Evolutionary conservation across 768 basidiomycete species (phyloP).

Genomic region (Suillus cothurnatus): DNA sequence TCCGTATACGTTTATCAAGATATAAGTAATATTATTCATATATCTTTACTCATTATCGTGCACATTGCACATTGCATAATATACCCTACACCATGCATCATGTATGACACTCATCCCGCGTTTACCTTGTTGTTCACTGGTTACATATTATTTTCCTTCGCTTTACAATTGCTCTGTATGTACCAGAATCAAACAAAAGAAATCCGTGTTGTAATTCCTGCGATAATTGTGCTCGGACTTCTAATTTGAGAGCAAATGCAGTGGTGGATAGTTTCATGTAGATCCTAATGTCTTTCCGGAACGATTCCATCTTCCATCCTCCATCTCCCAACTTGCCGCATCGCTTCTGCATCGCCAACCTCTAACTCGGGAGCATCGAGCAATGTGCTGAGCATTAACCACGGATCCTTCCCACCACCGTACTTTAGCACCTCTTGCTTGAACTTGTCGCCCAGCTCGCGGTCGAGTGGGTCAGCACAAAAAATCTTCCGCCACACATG

Average conservation of each 20-base stretch:
- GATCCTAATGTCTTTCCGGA: constrained; percentile 56
- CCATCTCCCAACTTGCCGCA: constrained; percentile 92
- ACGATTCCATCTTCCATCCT: constrained; percentile 74
- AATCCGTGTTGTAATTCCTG: background rate
- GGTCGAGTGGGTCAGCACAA: constrained; percentile 59
- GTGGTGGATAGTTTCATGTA: background rate
- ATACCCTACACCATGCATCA: constrained; percentile 5
- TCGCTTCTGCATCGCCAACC: constrained; percentile 75
- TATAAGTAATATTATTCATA: constrained; percentile 24
- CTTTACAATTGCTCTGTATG: background rate
- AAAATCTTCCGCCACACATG: constrained; percentile 88
- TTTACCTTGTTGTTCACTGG: background rate
- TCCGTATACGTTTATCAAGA: background rate
- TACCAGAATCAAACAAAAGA: background rate
- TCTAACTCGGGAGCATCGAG: constrained; percentile 66
- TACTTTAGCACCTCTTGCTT: constrained; percentile 73
- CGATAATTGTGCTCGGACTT: background rate
- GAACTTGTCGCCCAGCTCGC: constrained; percentile 80
- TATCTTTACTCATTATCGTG: background rate
- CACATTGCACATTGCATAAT: constrained; percentile 1
- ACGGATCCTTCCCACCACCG: constrained; percentile 92
- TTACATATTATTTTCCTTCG: background rate
- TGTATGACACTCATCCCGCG: background rate
- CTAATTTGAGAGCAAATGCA: background rate
- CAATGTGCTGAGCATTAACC: constrained; percentile 84